A percentile compares a stretch with the other conserved stretches of the same genome.
These are phyloP conservation scores for Taxawa tesnikishii DNA, from an alignment of 2,329 filamentous ascomycete species.

Conservation along the genomic window DNA sequence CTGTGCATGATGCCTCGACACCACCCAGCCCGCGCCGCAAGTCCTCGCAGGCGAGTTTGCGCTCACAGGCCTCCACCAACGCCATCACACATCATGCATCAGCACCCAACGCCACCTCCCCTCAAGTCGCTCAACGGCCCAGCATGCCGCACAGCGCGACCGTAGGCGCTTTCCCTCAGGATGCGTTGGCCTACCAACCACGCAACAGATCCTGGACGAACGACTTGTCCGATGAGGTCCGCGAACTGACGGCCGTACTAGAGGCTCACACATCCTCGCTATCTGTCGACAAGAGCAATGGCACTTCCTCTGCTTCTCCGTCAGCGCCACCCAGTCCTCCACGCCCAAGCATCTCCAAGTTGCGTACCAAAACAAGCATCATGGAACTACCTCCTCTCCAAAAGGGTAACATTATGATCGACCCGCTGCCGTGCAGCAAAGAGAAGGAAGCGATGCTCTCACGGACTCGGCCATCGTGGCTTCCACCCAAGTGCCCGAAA, in stretches of 20 bases:
- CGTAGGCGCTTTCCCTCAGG: constrained; percentile 12
- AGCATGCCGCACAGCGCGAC: constrained; percentile 19
- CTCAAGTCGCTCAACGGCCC: constrained; percentile 2
- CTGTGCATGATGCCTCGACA: constrained; percentile 10
- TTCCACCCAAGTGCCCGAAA: constrained; percentile 75
- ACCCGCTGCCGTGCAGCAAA: constrained; percentile 71
- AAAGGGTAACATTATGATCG: constrained; percentile 69
- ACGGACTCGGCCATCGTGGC: constrained; percentile 66
- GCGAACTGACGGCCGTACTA: constrained; percentile 64
- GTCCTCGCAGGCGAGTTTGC: constrained; percentile 15
- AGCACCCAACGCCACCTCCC: constrained; percentile 1
- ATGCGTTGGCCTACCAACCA: constrained; percentile 13
- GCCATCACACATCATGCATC: not conserved
- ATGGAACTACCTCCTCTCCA: constrained; percentile 52
- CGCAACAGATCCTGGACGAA: constrained; percentile 62
- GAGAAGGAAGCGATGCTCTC: constrained; percentile 78
- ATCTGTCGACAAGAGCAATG: constrained; percentile 30
- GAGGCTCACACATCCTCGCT: constrained; percentile 55
- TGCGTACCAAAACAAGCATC: constrained; percentile 15
- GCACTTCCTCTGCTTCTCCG: constrained; percentile 8
- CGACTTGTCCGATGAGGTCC: constrained; percentile 60
- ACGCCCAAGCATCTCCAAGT: constrained; percentile 12
- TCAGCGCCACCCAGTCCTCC: constrained; percentile 14
- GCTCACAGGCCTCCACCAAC: constrained; percentile 3
- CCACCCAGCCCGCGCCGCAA: constrained; percentile 20